Evolutionary conservation across 495 filamentous ascomycete genomes (phyloP).

Genomic region (Penicillium subrubescens): DNA sequence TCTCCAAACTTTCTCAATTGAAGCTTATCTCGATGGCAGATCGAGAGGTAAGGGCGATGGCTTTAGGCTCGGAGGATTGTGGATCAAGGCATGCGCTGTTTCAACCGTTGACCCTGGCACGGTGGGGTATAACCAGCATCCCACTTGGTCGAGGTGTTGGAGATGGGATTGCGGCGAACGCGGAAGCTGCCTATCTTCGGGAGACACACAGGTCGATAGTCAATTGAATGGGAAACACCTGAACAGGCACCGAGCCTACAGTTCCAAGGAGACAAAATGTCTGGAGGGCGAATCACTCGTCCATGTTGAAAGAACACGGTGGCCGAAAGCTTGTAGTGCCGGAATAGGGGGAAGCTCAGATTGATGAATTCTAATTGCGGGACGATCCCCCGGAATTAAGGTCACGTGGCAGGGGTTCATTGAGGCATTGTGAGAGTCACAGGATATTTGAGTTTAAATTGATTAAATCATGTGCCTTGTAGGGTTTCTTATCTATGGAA

Average conservation of each 20-base stretch:
- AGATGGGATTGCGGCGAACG: neutral
- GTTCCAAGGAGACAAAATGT: neutral
- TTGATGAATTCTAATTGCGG: conserved; percentile 16
- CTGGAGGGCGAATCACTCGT: neutral
- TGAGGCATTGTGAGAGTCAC: neutral
- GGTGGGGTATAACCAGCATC: conserved; percentile 27
- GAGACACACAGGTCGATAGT: neutral
- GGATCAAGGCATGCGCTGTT: conserved; percentile 12
- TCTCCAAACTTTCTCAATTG: neutral
- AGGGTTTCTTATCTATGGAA: neutral
- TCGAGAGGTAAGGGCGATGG: neutral
- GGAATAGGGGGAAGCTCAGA: conserved; percentile 27
- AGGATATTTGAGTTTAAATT: neutral
- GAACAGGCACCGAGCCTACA: conserved; percentile 2
- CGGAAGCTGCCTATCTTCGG: neutral
- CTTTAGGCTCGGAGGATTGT: conserved; percentile 3
- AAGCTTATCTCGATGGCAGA: neutral
- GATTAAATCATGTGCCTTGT: neutral
- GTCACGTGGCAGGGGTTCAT: conserved; percentile 26
- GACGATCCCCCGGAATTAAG: conserved; percentile 21
- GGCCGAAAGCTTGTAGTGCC: conserved; percentile 17
- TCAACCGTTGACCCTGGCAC: conserved; percentile 18
- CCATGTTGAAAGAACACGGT: conserved; percentile 29
- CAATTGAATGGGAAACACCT: neutral
- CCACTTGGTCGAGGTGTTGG: conserved; percentile 3